phyloP scores from a whole-genome alignment of 805 yeast species.

The Candida tallmaniae region DNA sequence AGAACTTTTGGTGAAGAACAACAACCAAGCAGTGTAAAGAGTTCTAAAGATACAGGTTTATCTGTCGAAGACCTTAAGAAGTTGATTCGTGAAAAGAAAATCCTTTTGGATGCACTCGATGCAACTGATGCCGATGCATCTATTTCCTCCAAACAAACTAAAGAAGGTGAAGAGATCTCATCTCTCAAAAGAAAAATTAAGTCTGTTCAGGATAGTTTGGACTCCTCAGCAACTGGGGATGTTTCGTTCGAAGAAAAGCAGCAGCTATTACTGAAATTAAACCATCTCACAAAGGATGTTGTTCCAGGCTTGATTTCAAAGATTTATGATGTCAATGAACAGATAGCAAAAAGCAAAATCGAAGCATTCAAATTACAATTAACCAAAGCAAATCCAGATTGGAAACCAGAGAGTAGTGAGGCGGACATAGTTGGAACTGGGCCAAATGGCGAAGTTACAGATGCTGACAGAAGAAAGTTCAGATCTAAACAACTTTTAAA shows the following conservation, averaged over 20 bases:
- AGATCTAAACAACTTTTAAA: slow-evolving; percentile 72
- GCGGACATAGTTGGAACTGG: slow-evolving; percentile 70
- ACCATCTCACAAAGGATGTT: slow-evolving; percentile 54
- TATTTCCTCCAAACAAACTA: slow-evolving; percentile 25
- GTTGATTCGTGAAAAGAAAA: slow-evolving; percentile 65
- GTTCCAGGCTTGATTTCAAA: slow-evolving; percentile 68
- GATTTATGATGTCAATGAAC: slow-evolving; percentile 60
- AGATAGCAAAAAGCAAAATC: slow-evolving; percentile 62
- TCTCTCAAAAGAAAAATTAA: slow-evolving; percentile 58
- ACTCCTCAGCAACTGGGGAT: slow-evolving; percentile 17
- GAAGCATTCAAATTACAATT: slow-evolving; percentile 56
- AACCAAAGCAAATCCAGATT: slow-evolving; percentile 61
- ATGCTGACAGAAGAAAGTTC: slow-evolving; percentile 74
- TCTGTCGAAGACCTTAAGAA: slow-evolving; percentile 57
- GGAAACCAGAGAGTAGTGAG: slow-evolving; percentile 36
- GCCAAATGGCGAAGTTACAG: slow-evolving; percentile 81
- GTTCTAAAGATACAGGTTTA: slow-evolving; percentile 28
- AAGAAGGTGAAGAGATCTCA: slow-evolving; percentile 55
- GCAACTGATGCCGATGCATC: slow-evolving; percentile 52
- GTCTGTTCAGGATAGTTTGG: slow-evolving; percentile 38
- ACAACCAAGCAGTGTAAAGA: slow-evolving; percentile 12
- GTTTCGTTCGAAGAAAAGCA: slow-evolving; percentile 43
- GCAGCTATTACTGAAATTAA: slow-evolving; percentile 53
- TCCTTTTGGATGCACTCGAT: slow-evolving; percentile 66
- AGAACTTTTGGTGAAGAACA: slow-evolving; percentile 18